Evolutionary conservation across 2,329 filamentous ascomycete species (phyloP).

Genomic region (Phaeophleospora eucalypticola): DNA sequence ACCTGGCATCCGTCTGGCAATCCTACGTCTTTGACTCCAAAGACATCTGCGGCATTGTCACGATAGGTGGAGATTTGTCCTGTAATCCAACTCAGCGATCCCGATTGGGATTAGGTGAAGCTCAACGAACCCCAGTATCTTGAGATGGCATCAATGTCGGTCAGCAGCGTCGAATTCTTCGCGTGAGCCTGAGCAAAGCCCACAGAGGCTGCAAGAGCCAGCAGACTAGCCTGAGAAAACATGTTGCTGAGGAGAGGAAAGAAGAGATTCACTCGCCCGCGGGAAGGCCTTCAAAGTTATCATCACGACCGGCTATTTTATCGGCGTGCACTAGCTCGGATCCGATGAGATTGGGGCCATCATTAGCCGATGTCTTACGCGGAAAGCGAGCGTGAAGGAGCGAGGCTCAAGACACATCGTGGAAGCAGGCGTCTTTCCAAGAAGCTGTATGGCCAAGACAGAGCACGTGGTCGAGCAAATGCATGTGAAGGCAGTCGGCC

Average conservation of each 20-base stretch:
- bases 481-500: background rate
- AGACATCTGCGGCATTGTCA: conserved; percentile 44
- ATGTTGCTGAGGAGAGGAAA: background rate
- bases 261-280: background rate
- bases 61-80: conserved; percentile 45
- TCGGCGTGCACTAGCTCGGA: too few species aligned
- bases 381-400: too few species aligned
- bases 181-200: background rate
- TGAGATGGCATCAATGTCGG: conserved; percentile 34
- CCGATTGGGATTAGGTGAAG: background rate
- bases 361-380: too few species aligned
- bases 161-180: conserved; percentile 22
- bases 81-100: background rate
- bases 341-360: too few species aligned
- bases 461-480: background rate
- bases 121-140: conserved; percentile 39
- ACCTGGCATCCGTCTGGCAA: conserved; percentile 54
- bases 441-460: background rate
- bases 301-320: too few species aligned
- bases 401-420: too few species aligned
- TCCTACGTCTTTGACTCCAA: conserved; percentile 47
- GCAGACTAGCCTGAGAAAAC: background rate
- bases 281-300: too few species aligned
- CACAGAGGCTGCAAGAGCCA: background rate
- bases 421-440: background rate